A percentile compares a stretch with the other conserved stretches of the same genome.
Evolutionary conservation across 2,329 filamentous ascomycete species (phyloP).

Genomic region (Pyrenochaeta sp.): DNA sequence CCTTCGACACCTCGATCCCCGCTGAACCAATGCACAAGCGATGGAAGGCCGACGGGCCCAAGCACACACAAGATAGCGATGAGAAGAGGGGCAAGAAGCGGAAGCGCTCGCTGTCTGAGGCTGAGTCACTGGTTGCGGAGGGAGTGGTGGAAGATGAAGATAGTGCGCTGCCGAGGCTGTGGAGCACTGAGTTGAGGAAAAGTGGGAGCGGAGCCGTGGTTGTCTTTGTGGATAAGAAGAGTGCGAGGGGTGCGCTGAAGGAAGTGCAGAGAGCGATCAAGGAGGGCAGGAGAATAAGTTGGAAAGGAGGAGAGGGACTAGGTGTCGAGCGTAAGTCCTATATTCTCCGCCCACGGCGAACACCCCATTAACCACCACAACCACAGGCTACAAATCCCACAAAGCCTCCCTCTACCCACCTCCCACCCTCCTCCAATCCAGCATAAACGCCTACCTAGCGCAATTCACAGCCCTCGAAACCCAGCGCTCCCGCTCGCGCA

Average conservation of each 20-base stretch:
- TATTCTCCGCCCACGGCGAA: no score
- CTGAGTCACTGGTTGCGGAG: constrained; percentile 45
- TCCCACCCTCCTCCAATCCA: constrained; percentile 69
- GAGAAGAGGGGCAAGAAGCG: constrained; percentile 59
- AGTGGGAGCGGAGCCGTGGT: constrained; percentile 84
- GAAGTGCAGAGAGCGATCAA: constrained; percentile 70
- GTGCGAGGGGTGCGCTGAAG: constrained; percentile 78
- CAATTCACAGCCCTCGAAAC: constrained; percentile 74
- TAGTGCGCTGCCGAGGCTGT: constrained; percentile 71
- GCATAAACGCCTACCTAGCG: constrained; percentile 85
- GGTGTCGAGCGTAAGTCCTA: constrained; percentile 61
- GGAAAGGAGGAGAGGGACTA: constrained; percentile 63
- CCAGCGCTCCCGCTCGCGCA: constrained; percentile 67
- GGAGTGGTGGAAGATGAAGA: constrained; percentile 63
- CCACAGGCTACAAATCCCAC: constrained; percentile 66
- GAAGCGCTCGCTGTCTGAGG: constrained; percentile 54
- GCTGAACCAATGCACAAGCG: constrained; percentile 57
- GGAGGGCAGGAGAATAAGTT: constrained; percentile 67
- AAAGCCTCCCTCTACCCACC: constrained; percentile 75
- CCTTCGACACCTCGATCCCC: constrained; percentile 66
- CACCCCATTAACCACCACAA: no score
- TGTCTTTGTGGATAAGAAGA: constrained; percentile 82
- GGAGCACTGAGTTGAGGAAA: constrained; percentile 72
- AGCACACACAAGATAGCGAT: constrained; percentile 44
- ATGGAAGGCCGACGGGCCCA: constrained; percentile 42